Conservation (phyloP, 345 rosid genomes). For the Corchorus capsularis region DNA sequence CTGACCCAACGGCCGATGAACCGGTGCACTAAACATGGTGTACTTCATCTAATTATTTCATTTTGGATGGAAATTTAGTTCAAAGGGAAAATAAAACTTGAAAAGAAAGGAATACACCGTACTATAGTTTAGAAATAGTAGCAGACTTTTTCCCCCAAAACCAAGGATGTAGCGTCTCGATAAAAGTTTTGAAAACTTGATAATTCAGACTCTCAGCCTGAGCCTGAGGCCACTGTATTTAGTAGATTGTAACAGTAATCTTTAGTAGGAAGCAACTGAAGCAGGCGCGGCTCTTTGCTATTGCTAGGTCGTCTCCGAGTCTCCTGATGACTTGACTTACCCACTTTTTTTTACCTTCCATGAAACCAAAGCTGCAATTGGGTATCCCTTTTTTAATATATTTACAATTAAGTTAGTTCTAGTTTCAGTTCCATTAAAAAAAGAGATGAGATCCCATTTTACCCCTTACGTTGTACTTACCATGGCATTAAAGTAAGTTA, state of each 20-base stretch:
- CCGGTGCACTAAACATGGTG: too few relatives aligned
- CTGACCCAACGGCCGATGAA: too few relatives aligned
- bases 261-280: neutral
- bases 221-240: neutral
- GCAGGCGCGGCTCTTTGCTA: neutral
- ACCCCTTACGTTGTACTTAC: neutral
- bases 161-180: neutral
- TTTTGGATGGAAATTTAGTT: too few relatives aligned
- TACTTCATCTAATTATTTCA: too few relatives aligned
- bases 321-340: neutral
- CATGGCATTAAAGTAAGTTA: too few relatives aligned
- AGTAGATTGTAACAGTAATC: too few relatives aligned
- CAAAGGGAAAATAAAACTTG: too few relatives aligned
- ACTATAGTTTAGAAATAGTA: neutral
- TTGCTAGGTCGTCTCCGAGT: neutral
- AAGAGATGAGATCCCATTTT: neutral
- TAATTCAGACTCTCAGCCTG: too few relatives aligned
- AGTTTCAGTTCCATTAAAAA: neutral
- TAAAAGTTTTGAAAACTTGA: neutral
- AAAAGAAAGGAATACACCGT: too few relatives aligned
- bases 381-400: neutral
- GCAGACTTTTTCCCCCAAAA: conserved; percentile 7
- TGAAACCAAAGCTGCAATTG: neutral
- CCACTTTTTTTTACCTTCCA: neutral
- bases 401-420: neutral